A percentile compares a stretch with the other conserved stretches of the same genome.
Conservation (phyloP, 371 early-diverging fungal species). For the Actinomortierella wolfii region DNA sequence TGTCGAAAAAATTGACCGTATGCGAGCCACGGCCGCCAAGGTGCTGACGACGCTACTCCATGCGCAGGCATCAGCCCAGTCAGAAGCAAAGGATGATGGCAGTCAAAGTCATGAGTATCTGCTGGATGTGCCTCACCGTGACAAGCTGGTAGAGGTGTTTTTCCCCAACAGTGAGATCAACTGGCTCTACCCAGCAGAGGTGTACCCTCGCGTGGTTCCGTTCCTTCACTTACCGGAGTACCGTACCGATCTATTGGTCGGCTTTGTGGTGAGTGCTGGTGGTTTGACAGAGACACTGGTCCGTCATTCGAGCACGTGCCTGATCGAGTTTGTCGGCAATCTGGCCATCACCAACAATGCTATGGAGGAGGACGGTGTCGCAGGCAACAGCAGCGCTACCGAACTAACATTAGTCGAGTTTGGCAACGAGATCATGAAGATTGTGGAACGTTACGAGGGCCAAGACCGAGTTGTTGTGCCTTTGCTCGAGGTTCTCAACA, state of each 20-base stretch:
- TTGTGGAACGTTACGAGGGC: constrained; percentile 52
- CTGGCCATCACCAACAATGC: constrained; percentile 43
- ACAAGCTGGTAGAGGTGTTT: constrained; percentile 23
- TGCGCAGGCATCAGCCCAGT: constrained; percentile 27
- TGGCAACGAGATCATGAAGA: constrained; percentile 47
- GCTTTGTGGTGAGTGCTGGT: constrained; percentile 78
- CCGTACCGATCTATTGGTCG: constrained; percentile 64
- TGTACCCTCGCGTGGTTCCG: constrained; percentile 68
- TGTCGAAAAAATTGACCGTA: constrained; percentile 83
- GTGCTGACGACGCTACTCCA: constrained; percentile 53
- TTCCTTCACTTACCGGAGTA: constrained; percentile 60
- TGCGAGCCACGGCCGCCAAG: constrained; percentile 69
- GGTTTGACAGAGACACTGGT: constrained; percentile 83
- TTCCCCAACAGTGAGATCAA: constrained; percentile 47
- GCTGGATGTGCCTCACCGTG: constrained; percentile 12
- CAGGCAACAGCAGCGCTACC: background rate
- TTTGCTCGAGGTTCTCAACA: constrained; percentile 67
- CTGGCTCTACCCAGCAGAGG: constrained; percentile 70
- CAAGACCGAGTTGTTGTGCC: constrained; percentile 72
- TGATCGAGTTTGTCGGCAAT: constrained; percentile 62
- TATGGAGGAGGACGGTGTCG: constrained; percentile 1
- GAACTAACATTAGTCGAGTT: constrained; percentile 38
- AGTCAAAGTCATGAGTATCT: constrained; percentile 19
- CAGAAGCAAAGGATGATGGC: constrained; percentile 11
- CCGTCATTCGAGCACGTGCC: constrained; percentile 68